Evolutionary conservation across 257 asterid genomes (phyloP).

Genomic region (Pogostemon cablin): DNA sequence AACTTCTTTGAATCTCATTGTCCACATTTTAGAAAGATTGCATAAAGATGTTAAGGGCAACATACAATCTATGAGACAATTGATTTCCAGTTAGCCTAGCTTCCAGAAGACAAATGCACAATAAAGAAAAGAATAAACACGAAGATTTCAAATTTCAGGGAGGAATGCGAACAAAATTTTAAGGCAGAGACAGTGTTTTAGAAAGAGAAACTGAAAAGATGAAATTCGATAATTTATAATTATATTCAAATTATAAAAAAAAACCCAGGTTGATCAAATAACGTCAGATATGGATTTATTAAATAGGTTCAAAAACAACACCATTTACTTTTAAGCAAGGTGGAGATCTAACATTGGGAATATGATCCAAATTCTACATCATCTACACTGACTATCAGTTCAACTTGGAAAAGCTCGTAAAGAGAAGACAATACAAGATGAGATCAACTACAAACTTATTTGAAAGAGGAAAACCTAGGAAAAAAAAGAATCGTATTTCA

Average conservation of each 20-base stretch:
- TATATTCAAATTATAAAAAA: background rate
- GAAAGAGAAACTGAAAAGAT: background rate
- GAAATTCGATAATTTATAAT: background rate
- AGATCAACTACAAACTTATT: background rate
- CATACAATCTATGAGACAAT: background rate
- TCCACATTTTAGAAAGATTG: background rate
- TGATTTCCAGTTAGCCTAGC: no score
- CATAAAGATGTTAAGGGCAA: constrained; percentile 12
- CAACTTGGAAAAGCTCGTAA: constrained; percentile 1
- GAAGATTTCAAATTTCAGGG: background rate
- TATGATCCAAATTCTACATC: background rate
- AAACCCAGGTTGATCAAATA: background rate
- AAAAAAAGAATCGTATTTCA: background rate
- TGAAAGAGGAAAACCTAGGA: constrained; percentile 1
- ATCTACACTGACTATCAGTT: background rate
- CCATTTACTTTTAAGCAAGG: background rate
- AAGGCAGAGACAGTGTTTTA: background rate
- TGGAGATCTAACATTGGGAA: background rate
- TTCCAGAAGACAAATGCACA: background rate
- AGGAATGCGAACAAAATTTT: background rate
- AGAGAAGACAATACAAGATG: constrained; percentile 10
- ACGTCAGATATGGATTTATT: background rate
- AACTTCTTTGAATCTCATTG: background rate
- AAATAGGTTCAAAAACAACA: background rate
- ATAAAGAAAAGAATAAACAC: background rate